Percentiles rank a stretch among this genome's conserved stretches.
These are phyloP conservation scores for Syncephalastrum contaminatum DNA, from an alignment of 371 early-diverging fungal genomes.

Conservation along the genomic window DNA sequence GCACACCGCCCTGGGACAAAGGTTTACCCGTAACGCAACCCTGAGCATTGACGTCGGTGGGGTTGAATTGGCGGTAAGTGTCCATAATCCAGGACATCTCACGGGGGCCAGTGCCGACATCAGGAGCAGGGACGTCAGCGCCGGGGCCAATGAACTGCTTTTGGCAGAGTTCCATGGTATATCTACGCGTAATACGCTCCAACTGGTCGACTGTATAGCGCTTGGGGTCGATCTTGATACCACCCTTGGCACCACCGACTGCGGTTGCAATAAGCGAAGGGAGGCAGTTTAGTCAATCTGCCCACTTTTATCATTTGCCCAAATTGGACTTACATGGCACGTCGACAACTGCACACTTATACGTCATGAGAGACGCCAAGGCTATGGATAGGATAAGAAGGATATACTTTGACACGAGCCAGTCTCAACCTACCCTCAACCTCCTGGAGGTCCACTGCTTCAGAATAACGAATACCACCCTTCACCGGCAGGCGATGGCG, in stretches of 20 bases:
- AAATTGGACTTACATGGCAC: conserved; percentile 73
- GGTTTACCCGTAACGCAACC: conserved; percentile 93
- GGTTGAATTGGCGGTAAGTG: conserved; percentile 87
- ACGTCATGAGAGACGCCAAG: conserved; percentile 83
- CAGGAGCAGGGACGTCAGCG: conserved; percentile 90
- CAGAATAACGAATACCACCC: conserved; percentile 84
- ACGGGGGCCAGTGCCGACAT: conserved; percentile 85
- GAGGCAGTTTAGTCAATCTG: no score
- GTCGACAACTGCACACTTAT: conserved; percentile 91
- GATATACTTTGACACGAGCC: neutral
- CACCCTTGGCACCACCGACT: conserved; percentile 85
- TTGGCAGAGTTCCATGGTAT: conserved; percentile 89
- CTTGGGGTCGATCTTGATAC: conserved; percentile 80
- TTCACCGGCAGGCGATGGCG: conserved; percentile 87
- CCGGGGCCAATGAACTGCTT: conserved; percentile 88
- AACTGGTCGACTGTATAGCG: conserved; percentile 76
- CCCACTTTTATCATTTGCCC: neutral
- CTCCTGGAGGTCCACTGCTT: conserved; percentile 84
- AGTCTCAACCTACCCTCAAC: conserved; percentile 57
- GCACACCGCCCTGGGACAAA: conserved; percentile 83
- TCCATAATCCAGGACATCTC: conserved; percentile 95
- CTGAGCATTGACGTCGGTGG: conserved; percentile 79
- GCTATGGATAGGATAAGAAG: conserved; percentile 27
- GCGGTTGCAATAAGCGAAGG: neutral
- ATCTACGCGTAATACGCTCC: conserved; percentile 88